Percentiles rank a stretch among this genome's conserved stretches.
Evolutionary conservation across 1,139 yeast species (phyloP).

Genomic region (Zhuliangozyma blackwelliae): DNA sequence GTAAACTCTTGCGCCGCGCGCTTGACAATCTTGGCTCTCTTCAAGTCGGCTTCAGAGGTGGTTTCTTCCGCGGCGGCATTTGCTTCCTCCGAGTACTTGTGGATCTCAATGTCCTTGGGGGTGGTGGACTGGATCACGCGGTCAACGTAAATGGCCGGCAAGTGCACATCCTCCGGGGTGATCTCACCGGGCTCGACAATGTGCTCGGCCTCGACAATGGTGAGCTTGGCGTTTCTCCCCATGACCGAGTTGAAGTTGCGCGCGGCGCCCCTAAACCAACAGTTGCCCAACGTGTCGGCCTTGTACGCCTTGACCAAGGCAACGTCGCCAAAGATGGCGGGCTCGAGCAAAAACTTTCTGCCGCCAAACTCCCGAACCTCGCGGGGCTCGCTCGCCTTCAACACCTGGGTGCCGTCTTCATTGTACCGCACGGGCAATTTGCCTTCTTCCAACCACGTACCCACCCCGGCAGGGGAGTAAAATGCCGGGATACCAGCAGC

Average conservation of each 20-base stretch:
- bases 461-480: slow-evolving; percentile 48
- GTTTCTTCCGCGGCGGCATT: slow-evolving; percentile 10
- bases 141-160: slow-evolving; percentile 44
- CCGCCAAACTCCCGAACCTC: slow-evolving; percentile 43
- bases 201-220: slow-evolving; percentile 50
- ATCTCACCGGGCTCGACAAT: slow-evolving; percentile 47
- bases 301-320: slow-evolving; percentile 46
- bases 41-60: slow-evolving; percentile 14
- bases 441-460: slow-evolving; percentile 49
- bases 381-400: slow-evolving; percentile 32
- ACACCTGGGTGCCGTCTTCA: slow-evolving; percentile 26
- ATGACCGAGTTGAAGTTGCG: slow-evolving; percentile 43
- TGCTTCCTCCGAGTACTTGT: slow-evolving; percentile 14
- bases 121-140: slow-evolving; percentile 35
- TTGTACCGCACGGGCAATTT: slow-evolving; percentile 41
- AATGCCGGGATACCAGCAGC: slow-evolving; percentile 50
- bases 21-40: slow-evolving; percentile 34
- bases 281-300: slow-evolving; percentile 45
- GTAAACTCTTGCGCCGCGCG: slow-evolving; percentile 45
- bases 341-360: slow-evolving; percentile 38
- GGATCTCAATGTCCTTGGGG: slow-evolving; percentile 41
- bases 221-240: slow-evolving; percentile 43
- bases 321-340: slow-evolving; percentile 42
- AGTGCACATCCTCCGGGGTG: slow-evolving; percentile 42
- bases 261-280: slow-evolving; percentile 46